These are phyloP conservation scores for Calendula officinalis DNA, from an alignment of 129 eudicot genomes.

Conservation along the genomic window DNA sequence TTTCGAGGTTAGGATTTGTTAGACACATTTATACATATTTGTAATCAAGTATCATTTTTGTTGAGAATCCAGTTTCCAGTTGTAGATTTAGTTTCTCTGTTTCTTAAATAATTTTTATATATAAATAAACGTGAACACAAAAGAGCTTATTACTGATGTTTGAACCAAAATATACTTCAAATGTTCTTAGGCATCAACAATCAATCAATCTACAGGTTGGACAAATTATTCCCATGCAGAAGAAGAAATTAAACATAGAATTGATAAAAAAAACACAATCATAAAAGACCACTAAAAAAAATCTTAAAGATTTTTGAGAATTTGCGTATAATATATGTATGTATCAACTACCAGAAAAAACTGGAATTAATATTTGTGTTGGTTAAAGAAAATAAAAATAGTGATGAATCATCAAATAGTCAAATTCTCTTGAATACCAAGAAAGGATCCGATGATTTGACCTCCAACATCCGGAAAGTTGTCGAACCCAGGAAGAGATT, in stretches of 20 bases:
- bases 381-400: too few species aligned
- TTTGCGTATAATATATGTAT: too few species aligned
- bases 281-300: too few species aligned
- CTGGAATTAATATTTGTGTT: too few species aligned
- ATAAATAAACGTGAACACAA: neutral
- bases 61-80: slow-evolving; percentile 14
- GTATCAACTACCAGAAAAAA: too few species aligned
- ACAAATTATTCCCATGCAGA: too few species aligned
- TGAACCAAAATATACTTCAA: too few species aligned
- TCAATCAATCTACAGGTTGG: too few species aligned
- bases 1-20: slow-evolving; percentile 31
- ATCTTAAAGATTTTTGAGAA: too few species aligned
- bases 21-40: slow-evolving; percentile 19
- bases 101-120: neutral
- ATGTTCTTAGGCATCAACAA: too few species aligned
- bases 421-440: slow-evolving; percentile 82
- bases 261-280: too few species aligned
- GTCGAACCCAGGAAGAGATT: slow-evolving; percentile 73
- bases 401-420: slow-evolving; percentile 47
- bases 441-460: slow-evolving; percentile 70
- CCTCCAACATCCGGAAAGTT: slow-evolving; percentile 88
- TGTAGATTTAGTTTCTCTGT: slow-evolving; percentile 11
- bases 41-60: slow-evolving; percentile 20
- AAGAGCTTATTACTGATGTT: neutral
- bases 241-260: too few species aligned